Percentiles rank a stretch among this genome's conserved stretches.
Conservation (phyloP, 176 grass and related monocot species). For the Avena atlantica region DNA sequence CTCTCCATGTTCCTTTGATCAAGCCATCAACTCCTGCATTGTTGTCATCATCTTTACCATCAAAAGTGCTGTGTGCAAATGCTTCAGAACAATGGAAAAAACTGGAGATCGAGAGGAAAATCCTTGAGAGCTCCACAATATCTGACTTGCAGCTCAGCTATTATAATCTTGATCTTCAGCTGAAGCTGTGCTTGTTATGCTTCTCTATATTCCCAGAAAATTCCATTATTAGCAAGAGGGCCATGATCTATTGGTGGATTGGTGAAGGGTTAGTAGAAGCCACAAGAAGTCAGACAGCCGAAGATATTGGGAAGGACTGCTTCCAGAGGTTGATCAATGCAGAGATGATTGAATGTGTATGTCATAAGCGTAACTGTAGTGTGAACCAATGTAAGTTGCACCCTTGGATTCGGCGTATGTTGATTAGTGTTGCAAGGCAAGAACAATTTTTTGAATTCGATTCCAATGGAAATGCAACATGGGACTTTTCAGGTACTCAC, state of each 20-base stretch:
- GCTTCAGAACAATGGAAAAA: slow-evolving; percentile 45
- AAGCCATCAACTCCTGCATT: slow-evolving; percentile 10
- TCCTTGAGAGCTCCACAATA: slow-evolving; percentile 48
- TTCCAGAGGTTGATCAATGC: slow-evolving; percentile 50
- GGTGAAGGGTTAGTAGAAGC: slow-evolving; percentile 55
- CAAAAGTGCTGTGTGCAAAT: not conserved
- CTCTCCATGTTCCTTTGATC: slow-evolving; percentile 42
- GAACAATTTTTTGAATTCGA: slow-evolving; percentile 61
- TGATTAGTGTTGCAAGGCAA: slow-evolving; percentile 56
- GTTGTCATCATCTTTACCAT: slow-evolving; percentile 9
- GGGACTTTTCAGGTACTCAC: slow-evolving; percentile 35
- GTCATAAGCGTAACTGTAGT: slow-evolving; percentile 33
- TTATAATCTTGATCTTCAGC: slow-evolving; percentile 58
- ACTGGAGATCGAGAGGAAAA: slow-evolving; percentile 50
- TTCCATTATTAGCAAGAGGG: slow-evolving; percentile 60
- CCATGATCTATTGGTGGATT: slow-evolving; percentile 79
- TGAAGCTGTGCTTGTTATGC: slow-evolving; percentile 65
- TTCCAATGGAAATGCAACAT: slow-evolving; percentile 54
- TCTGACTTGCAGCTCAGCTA: slow-evolving; percentile 55
- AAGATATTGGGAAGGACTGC: slow-evolving; percentile 41
- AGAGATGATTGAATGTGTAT: slow-evolving; percentile 52
- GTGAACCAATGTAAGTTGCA: slow-evolving; percentile 55
- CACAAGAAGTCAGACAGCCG: slow-evolving; percentile 40
- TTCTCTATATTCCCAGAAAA: slow-evolving; percentile 72
- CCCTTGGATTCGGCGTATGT: slow-evolving; percentile 51